These are phyloP conservation scores for Silene vulgaris DNA, from an alignment of 179 eudicot genomes.

Conservation along the genomic window DNA sequence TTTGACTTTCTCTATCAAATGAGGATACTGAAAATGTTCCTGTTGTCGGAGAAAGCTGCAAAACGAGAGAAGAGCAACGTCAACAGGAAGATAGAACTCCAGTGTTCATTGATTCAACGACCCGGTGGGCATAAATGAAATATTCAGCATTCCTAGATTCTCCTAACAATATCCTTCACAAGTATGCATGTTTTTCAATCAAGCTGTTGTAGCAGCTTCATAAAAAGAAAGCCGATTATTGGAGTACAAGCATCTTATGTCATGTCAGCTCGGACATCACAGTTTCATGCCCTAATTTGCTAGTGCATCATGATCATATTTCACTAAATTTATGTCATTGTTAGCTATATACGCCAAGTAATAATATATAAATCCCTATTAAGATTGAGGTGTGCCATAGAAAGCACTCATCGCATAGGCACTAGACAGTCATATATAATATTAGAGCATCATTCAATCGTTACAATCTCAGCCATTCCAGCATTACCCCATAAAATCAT, in stretches of 20 bases:
- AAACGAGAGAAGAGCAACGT: neutral
- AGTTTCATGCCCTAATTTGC: slow-evolving; percentile 2
- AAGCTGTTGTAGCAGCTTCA: neutral
- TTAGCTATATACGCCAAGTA: neutral
- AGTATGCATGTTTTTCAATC: neutral
- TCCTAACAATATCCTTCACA: neutral
- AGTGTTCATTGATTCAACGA: neutral
- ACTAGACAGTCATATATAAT: neutral
- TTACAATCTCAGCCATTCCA: neutral
- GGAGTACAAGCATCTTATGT: neutral
- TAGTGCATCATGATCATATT: neutral
- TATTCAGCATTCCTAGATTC: neutral
- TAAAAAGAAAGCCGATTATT: neutral
- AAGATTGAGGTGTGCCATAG: no score
- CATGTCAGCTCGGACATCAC: neutral
- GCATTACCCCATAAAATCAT: neutral
- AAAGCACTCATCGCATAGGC: no score
- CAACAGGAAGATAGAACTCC: neutral
- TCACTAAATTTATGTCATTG: neutral
- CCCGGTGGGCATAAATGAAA: neutral
- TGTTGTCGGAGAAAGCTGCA: slow-evolving; percentile 41
- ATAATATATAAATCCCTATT: neutral
- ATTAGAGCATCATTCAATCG: slow-evolving; percentile 4
- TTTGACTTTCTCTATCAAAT: slow-evolving; percentile 20
- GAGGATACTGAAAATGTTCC: slow-evolving; percentile 25